Evolutionary conservation across 2,329 filamentous ascomycete genomes (phyloP).

Genomic region (Penicillium concentricum): DNA sequence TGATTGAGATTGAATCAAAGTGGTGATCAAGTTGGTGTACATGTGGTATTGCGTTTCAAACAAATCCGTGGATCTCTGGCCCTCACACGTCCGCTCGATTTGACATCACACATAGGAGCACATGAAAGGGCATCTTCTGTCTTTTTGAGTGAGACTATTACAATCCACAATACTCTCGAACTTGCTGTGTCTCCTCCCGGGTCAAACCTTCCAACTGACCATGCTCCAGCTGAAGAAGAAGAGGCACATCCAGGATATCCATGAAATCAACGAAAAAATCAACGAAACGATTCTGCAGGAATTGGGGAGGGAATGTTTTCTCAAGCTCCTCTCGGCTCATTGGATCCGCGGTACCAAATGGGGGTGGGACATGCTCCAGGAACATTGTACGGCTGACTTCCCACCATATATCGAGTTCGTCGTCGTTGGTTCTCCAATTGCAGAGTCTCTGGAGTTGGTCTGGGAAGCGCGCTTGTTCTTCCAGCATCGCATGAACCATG

Average conservation of each 20-base stretch:
- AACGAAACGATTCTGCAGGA: conserved; percentile 26
- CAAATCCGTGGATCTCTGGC: background rate
- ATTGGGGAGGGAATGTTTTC: conserved; percentile 27
- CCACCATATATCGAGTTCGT: conserved; percentile 34
- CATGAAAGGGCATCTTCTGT: background rate
- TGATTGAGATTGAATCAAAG: background rate
- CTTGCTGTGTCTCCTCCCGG: conserved; percentile 34
- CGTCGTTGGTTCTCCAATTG: conserved; percentile 42
- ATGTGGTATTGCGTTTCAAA: background rate
- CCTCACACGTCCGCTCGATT: background rate
- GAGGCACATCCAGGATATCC: conserved; percentile 44
- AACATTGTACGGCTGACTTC: conserved; percentile 22
- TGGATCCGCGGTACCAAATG: conserved; percentile 2
- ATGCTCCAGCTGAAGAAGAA: conserved; percentile 54
- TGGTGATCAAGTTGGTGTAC: background rate
- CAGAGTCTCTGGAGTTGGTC: conserved; percentile 46
- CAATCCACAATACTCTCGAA: background rate
- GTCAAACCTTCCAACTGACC: conserved; percentile 45
- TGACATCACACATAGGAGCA: background rate
- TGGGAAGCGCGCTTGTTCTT: conserved; percentile 45
- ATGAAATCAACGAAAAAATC: conserved; percentile 47
- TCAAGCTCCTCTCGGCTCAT: conserved; percentile 27
- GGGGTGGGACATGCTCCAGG: conserved; percentile 22
- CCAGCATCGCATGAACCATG: conserved; percentile 52
- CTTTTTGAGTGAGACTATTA: background rate